Percentiles rank a stretch among this genome's conserved stretches.
Conservation (phyloP, 495 filamentous ascomycete genomes). For the Penicillium paxilli region DNA sequence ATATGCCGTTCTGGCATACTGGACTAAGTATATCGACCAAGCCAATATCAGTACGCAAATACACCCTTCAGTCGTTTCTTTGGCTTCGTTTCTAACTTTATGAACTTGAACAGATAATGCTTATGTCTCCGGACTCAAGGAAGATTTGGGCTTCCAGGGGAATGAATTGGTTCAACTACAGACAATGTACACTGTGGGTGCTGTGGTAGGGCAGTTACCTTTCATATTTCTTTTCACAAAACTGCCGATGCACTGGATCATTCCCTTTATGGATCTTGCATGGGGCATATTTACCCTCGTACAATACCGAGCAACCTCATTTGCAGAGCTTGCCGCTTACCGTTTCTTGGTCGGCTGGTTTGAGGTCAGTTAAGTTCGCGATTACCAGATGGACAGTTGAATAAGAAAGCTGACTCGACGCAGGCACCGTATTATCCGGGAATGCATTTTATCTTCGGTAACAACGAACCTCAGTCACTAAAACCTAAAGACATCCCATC, state of each 20-base stretch:
- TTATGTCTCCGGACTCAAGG: slow-evolving; percentile 28
- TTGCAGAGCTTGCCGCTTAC: slow-evolving; percentile 47
- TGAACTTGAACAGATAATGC: slow-evolving; percentile 20
- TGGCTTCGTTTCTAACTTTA: slow-evolving; percentile 3
- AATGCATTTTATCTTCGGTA: slow-evolving; percentile 48
- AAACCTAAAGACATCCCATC: neutral
- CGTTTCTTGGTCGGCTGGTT: slow-evolving; percentile 89
- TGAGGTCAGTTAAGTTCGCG: slow-evolving; percentile 49
- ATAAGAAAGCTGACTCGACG: slow-evolving; percentile 2
- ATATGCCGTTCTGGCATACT: slow-evolving; percentile 45
- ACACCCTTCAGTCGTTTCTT: neutral
- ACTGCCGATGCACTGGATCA: slow-evolving; percentile 47
- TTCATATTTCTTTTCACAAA: slow-evolving; percentile 52
- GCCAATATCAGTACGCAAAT: slow-evolving; percentile 32
- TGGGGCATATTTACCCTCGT: slow-evolving; percentile 51
- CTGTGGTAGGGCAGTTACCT: slow-evolving; percentile 50
- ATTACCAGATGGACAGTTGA: no score
- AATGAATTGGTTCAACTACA: slow-evolving; percentile 51
- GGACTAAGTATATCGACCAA: slow-evolving; percentile 50
- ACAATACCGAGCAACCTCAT: slow-evolving; percentile 41
- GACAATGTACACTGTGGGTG: slow-evolving; percentile 51
- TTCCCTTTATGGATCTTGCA: slow-evolving; percentile 41
- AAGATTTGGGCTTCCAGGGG: slow-evolving; percentile 34
- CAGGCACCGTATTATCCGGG: slow-evolving; percentile 45
- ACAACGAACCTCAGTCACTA: slow-evolving; percentile 42